These are phyloP conservation scores for Coemansia sp. DNA, from an alignment of 192 early-diverging fungal genomes.

Conservation along the genomic window DNA sequence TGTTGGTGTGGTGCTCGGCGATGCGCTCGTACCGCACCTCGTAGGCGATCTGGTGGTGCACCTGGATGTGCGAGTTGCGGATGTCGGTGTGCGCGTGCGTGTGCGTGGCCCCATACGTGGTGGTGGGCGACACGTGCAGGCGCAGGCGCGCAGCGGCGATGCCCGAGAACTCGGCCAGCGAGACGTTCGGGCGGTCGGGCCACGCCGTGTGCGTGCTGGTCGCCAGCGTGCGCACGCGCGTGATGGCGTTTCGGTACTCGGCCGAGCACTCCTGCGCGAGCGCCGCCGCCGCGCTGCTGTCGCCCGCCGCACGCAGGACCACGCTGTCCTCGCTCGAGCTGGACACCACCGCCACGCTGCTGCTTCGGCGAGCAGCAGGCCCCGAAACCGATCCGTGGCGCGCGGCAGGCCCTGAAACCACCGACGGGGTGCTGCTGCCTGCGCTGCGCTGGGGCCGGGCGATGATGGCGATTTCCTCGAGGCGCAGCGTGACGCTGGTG, in stretches of 20 bases:
- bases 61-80: constrained; percentile 50
- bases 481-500: constrained; percentile 10
- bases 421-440: too few species aligned
- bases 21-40: constrained; percentile 28
- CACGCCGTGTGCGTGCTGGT: background rate
- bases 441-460: constrained; percentile 25
- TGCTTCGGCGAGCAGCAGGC: too few species aligned
- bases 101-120: background rate
- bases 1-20: too few species aligned
- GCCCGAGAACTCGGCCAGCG: constrained; percentile 18
- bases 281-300: constrained; percentile 8
- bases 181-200: background rate
- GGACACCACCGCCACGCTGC: constrained; percentile 8
- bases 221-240: constrained; percentile 28
- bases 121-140: background rate
- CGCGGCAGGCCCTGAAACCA: too few species aligned
- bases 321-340: constrained; percentile 35
- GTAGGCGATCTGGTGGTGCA: constrained; percentile 52
- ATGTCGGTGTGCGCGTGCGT: too few species aligned
- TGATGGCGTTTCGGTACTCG: constrained; percentile 36
- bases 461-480: constrained; percentile 51
- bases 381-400: background rate
- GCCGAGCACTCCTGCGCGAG: background rate
- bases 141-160: constrained; percentile 9
- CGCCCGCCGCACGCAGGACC: constrained; percentile 1